Base-by-base conservation (phyloP, 2,329 filamentous ascomycete genomes). In the Plenodomus biglobosus region DNA sequence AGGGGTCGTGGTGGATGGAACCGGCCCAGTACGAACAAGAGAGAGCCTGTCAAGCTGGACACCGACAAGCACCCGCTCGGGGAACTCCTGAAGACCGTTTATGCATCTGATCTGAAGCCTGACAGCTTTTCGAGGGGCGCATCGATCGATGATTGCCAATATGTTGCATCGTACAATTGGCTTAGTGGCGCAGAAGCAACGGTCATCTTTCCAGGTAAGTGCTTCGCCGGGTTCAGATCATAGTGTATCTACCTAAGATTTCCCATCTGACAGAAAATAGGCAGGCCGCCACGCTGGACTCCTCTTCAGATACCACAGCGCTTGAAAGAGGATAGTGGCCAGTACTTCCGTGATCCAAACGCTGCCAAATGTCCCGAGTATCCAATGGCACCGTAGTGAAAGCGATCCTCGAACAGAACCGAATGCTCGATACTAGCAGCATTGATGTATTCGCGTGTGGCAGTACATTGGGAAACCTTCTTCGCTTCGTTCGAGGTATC, bases 371-470 rank as follows among this genome's bases (percentile, higher is more conserved):
- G 72, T 45, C 75, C 80, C 1, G 38, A 56, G 0, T 76, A 82
- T 56, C 80, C 80, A 0, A 69, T 78, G 17, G 79, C 83, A 45
- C 76, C 82, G 72, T 77, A 0, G 71, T 82, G 6, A 57, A 70
- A 42, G 71, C 77, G 2, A 50, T 79, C 1, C 44, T 82, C 1
- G 61, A 60, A 1, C 58, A 68, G 8, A 58, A 78, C 2, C 69
- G 74, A 0, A 53, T 66, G 1, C 73, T 76, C 41, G 32, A 62
- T 1, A 55, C 69, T 2, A 44, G 55, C 0, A 50, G 59, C 0
- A 55, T 85, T 27, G 80, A 87, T 56, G 57, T 89, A 2, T 75
- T 84, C 24, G 81, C 75, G 0, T 88, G 85, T 49, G 76, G 76
- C 0, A 86, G 78, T 55, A 86, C 83, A 0, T 50, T 88, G 0